Base-by-base conservation (phyloP, 441 rosid species). In the Pelargonium cotyledonis region DNA sequence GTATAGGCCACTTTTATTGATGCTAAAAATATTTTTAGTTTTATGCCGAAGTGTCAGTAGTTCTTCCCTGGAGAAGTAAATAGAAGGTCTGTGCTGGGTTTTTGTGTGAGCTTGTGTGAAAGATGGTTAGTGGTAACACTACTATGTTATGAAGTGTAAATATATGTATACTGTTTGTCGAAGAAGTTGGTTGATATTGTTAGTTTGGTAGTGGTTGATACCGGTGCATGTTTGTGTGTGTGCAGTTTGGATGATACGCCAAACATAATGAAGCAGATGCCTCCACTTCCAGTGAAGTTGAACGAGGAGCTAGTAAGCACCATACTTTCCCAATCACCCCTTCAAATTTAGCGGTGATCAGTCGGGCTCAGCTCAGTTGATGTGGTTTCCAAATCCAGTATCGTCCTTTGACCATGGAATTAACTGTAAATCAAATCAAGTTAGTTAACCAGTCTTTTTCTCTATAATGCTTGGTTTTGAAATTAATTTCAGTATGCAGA, bases 231-330 rank as follows among this genome's bases (percentile, higher is more conserved):
- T 18, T 57, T 57, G 23, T 15, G 19, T 55, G 38, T 35, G 38
- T 78, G 68, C 86, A 88, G 96, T 73, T 63, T 80, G 79, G 66
- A 76, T 68, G 82, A 81, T 21, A 65, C 63, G 65, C 81, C 83
- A 0, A 85, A 85, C 65, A 38, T 63, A 49, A 83, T 78, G 85
- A 80, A 76, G 78, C 82, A 74, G 80, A 85, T 86, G 91, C 95
- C 89, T 16, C 68, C 76, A 4, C 80, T 85, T 23, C 85, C 85
- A 0, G 84, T 76, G 65, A 68, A 29, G 68, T 10, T 89, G 65
- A 78, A 77, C 4, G 81, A 81, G 1, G 80, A 76, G 14, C 84
- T 84, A 14, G 77, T 74, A 26, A 69, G 75, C 67, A 47, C 75
- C 68, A 70, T 86, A 66, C 72, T 81, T 49, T 67, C 70, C 47